Conservation (phyloP, 768 basidiomycete genomes). For the Leccinum obscurum region DNA sequence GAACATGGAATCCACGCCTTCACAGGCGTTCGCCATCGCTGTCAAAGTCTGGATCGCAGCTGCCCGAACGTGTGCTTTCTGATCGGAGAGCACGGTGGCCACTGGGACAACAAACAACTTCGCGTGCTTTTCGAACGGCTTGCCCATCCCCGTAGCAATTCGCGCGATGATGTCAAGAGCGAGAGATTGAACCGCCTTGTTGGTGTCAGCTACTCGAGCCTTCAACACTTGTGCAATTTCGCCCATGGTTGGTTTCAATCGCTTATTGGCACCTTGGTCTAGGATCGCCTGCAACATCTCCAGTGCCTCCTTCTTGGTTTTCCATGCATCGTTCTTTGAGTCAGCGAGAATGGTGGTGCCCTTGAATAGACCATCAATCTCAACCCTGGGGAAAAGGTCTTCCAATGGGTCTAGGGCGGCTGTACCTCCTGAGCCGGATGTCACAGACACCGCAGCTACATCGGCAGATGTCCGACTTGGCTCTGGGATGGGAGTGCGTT, state of each 20-base stretch:
- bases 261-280: conserved; percentile 90
- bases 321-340: conserved; percentile 94
- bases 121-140: conserved; percentile 88
- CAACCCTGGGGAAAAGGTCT: conserved; percentile 93
- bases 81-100: conserved; percentile 85
- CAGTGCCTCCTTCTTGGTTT: conserved; percentile 92
- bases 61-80: conserved; percentile 83
- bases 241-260: conserved; percentile 88
- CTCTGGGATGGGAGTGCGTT: conserved; percentile 72
- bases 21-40: conserved; percentile 82
- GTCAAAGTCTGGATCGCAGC: conserved; percentile 78
- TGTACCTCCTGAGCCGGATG: conserved; percentile 42
- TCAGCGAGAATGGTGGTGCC: conserved; percentile 82
- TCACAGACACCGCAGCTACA: conserved; percentile 50
- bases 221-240: conserved; percentile 91
- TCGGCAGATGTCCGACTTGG: conserved; percentile 80
- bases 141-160: conserved; percentile 93
- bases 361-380: conserved; percentile 82
- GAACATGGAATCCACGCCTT: conserved; percentile 81
- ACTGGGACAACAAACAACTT: conserved; percentile 76
- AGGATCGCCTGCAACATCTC: conserved; percentile 80
- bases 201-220: conserved; percentile 84
- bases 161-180: conserved; percentile 89
- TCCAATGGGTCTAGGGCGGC: conserved; percentile 72
- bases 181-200: conserved; percentile 89